phyloP scores from a whole-genome alignment of 768 basidiomycete species.

The Vararia minispora region DNA sequence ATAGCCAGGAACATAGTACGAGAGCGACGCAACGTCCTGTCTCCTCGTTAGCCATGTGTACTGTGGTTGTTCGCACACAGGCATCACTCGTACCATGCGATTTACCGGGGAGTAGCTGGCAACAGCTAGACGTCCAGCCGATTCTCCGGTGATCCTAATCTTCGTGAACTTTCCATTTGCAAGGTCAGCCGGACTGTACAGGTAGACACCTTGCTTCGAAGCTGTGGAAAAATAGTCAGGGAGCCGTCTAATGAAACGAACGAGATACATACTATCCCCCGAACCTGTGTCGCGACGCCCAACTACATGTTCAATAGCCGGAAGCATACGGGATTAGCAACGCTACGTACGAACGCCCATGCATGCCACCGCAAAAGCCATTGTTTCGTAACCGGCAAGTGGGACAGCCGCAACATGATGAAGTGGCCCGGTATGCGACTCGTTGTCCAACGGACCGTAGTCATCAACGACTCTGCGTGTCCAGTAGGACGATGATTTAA shows the following conservation, averaged over 20 bases:
- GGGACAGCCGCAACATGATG: too few relatives aligned
- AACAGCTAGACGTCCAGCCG: conserved; percentile 15
- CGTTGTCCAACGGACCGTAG: conserved; percentile 15
- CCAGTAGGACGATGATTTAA: conserved; percentile 14
- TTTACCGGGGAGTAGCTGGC: conserved; percentile 3
- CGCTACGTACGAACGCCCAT: too few relatives aligned
- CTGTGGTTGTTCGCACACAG: neutral
- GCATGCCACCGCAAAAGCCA: conserved; percentile 5
- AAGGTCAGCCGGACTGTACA: conserved; percentile 5
- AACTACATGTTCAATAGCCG: too few relatives aligned
- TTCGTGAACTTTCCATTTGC: conserved; percentile 9
- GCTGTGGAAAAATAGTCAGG: conserved; percentile 16
- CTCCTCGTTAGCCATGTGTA: too few relatives aligned
- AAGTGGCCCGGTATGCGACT: conserved; percentile 15
- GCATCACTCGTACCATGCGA: conserved; percentile 3
- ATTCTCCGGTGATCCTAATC: conserved; percentile 12
- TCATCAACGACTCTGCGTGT: conserved; percentile 15
- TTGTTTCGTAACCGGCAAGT: too few relatives aligned
- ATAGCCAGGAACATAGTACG: conserved; percentile 22
- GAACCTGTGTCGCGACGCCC: too few relatives aligned
- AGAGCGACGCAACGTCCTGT: conserved; percentile 19
- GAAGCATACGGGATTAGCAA: too few relatives aligned
- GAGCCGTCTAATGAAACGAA: too few relatives aligned
- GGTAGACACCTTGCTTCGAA: conserved; percentile 14
- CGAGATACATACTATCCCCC: too few relatives aligned